These are phyloP conservation scores for Trametes cubensis DNA, from an alignment of 768 basidiomycete species.

Conservation along the genomic window DNA sequence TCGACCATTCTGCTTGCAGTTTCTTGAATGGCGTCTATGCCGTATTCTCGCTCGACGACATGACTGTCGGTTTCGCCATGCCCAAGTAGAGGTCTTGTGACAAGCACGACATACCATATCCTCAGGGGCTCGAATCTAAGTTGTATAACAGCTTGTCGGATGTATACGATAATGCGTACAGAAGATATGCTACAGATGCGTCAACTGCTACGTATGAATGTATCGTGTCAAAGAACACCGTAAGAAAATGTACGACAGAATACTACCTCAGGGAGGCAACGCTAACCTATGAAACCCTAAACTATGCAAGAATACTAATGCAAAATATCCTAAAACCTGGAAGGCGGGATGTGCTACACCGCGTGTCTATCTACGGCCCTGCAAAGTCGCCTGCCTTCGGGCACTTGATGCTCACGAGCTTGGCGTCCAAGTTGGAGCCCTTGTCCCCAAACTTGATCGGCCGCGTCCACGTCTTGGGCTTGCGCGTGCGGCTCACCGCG, in stretches of 20 bases:
- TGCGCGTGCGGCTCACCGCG: slow-evolving; percentile 23
- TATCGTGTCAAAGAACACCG: too few species aligned
- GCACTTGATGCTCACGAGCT: slow-evolving; percentile 49
- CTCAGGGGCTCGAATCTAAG: background rate
- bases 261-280: background rate
- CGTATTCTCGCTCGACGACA: slow-evolving; percentile 6
- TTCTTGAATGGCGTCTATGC: slow-evolving; percentile 6
- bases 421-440: slow-evolving; percentile 41
- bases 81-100: background rate
- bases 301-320: background rate
- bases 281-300: background rate
- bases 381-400: slow-evolving; percentile 23
- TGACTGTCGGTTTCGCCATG: slow-evolving; percentile 6
- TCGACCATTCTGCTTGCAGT: background rate
- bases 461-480: slow-evolving; percentile 32
- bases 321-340: background rate
- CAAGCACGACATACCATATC: background rate
- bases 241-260: background rate
- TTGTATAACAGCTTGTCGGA: background rate
- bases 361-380: background rate
- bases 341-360: background rate
- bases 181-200: slow-evolving; percentile 2
- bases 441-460: slow-evolving; percentile 60
- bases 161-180: background rate
- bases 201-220: background rate